phyloP scores from a whole-genome alignment of 108 stramenopile species.

The Cyclotella kingstonii region DNA sequence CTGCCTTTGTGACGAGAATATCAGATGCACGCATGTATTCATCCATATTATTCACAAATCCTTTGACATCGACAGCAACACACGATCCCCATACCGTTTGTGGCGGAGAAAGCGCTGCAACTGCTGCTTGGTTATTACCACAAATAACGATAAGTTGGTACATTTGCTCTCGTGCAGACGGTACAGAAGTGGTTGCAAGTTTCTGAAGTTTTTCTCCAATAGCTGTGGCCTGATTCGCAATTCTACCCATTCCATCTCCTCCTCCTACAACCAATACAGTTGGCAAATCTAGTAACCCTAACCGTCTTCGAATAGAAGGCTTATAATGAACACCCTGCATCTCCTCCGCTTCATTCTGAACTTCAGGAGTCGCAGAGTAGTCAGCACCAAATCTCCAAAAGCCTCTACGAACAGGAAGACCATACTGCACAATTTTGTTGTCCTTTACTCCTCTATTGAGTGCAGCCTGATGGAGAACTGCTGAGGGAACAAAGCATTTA shows the following conservation, averaged over 20 bases:
- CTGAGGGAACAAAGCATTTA: slow-evolving; percentile 90
- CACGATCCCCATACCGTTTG: slow-evolving; percentile 46
- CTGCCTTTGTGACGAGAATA: slow-evolving; percentile 87
- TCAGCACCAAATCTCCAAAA: slow-evolving; percentile 79
- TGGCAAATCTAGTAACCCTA: slow-evolving; percentile 74
- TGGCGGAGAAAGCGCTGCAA: slow-evolving; percentile 38
- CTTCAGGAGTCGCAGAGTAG: slow-evolving; percentile 8
- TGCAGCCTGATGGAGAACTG: slow-evolving; percentile 68
- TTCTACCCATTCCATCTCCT: slow-evolving; percentile 95
- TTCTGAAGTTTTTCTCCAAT: slow-evolving; percentile 56
- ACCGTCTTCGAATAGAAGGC: slow-evolving; percentile 48
- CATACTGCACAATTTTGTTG: slow-evolving; percentile 81
- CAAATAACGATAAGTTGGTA: slow-evolving; percentile 95
- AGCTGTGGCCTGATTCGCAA: slow-evolving; percentile 75
- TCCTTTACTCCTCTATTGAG: slow-evolving; percentile 47
- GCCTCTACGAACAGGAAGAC: slow-evolving; percentile 92
- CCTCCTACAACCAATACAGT: slow-evolving; percentile 92
- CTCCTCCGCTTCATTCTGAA: slow-evolving; percentile 25
- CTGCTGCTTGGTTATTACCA: slow-evolving; percentile 85
- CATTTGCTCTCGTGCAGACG: slow-evolving; percentile 15
- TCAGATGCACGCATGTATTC: slow-evolving; percentile 93
- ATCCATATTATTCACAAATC: slow-evolving; percentile 96
- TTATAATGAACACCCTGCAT: slow-evolving; percentile 41
- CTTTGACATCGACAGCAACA: slow-evolving; percentile 64
- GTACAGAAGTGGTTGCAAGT: slow-evolving; percentile 27